phyloP scores from a whole-genome alignment of 73 alveolate genomes.

The Paramecium sonneborni region DNA sequence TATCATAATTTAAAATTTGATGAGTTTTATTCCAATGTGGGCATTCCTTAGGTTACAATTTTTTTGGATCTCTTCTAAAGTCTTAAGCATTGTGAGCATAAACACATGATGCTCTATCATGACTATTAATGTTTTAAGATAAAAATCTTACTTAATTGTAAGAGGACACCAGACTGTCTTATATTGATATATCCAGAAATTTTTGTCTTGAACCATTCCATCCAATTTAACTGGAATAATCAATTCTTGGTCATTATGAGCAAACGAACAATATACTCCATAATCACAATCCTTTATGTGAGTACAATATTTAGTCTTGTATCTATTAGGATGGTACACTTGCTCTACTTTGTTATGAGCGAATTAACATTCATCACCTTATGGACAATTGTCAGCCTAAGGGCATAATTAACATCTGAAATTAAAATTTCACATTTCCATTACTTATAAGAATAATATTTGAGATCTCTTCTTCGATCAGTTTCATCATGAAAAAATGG shows the following conservation, averaged over 20 bases:
- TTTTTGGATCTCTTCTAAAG: constrained; percentile 79
- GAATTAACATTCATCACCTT: constrained; percentile 65
- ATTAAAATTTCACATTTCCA: background rate
- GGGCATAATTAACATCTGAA: constrained; percentile 65
- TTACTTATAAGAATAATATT: constrained; percentile 51
- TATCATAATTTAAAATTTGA: constrained; percentile 62
- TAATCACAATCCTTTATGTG: constrained; percentile 74
- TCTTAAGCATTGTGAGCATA: constrained; percentile 84
- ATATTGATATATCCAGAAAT: constrained; percentile 72
- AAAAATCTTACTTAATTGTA: background rate
- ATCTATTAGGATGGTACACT: constrained; percentile 78
- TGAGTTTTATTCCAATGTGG: constrained; percentile 67
- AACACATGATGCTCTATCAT: constrained; percentile 77
- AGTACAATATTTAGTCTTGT: constrained; percentile 79
- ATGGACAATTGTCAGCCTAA: constrained; percentile 37
- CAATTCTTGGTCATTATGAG: constrained; percentile 76
- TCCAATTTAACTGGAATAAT: constrained; percentile 68
- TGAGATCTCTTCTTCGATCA: constrained; percentile 79
- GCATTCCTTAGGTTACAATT: constrained; percentile 68
- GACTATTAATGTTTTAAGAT: constrained; percentile 24
- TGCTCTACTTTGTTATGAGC: constrained; percentile 82
- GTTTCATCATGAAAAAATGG: constrained; percentile 74
- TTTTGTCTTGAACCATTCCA: constrained; percentile 63
- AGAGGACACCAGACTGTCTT: constrained; percentile 79
- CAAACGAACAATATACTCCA: constrained; percentile 85